These are phyloP conservation scores for Mariannaea sp. DNA, from an alignment of 2,329 filamentous ascomycete genomes.

Conservation along the genomic window DNA sequence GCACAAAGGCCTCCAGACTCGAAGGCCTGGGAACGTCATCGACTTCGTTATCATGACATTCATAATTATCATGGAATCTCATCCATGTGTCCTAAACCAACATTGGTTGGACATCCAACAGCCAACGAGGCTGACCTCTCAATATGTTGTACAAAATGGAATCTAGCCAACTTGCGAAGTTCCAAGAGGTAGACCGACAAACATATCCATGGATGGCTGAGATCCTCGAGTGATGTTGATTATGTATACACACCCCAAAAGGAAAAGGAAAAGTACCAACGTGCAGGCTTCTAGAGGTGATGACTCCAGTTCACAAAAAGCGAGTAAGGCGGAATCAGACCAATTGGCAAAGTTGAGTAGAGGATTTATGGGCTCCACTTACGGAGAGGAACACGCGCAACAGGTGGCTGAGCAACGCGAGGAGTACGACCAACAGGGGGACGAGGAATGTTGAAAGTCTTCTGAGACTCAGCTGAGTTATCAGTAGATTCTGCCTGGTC, in stretches of 20 bases:
- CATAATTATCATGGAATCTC: background rate
- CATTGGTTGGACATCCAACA: background rate
- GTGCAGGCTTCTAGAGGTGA: background rate
- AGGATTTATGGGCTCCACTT: background rate
- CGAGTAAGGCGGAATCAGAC: background rate
- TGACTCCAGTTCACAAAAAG: background rate
- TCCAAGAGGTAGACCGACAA: background rate
- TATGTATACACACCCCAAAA: too few relatives aligned
- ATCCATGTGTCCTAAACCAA: background rate
- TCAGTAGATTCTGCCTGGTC: conserved; percentile 18
- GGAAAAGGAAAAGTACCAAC: background rate
- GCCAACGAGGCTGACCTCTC: background rate
- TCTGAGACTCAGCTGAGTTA: conserved; percentile 22
- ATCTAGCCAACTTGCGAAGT: background rate
- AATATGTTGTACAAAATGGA: background rate
- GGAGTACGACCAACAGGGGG: background rate
- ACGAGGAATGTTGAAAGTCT: conserved; percentile 21
- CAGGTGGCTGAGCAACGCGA: background rate
- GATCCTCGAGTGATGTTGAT: background rate
- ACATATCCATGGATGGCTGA: background rate
- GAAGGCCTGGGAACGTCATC: background rate
- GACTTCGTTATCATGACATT: too few relatives aligned
- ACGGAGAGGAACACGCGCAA: background rate
- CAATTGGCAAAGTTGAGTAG: background rate
- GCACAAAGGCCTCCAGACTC: background rate